These are phyloP conservation scores for Heliamphora exappendiculata DNA, from an alignment of 148 eudicot species.

Conservation along the genomic window DNA sequence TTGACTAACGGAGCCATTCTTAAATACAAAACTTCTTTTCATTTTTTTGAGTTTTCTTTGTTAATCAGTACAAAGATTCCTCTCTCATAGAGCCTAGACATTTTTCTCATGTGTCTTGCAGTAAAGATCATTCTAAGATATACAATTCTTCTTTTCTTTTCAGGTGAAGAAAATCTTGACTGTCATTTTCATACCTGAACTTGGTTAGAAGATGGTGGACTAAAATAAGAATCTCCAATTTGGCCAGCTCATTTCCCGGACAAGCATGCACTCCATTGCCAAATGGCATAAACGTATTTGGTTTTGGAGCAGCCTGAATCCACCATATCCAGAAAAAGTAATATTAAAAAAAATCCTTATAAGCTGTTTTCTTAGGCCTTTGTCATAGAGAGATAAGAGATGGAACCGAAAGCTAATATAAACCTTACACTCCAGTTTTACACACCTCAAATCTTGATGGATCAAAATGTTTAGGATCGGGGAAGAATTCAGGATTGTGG, in stretches of 20 bases:
- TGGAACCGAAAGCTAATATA: too few species aligned
- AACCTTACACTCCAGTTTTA: neutral
- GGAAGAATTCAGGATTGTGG: slow-evolving; percentile 65
- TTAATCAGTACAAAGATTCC: neutral
- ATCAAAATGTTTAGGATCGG: slow-evolving; percentile 58
- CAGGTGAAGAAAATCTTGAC: neutral
- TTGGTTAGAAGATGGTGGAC: slow-evolving; percentile 71
- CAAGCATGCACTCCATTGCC: slow-evolving; percentile 88
- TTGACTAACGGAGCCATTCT: neutral
- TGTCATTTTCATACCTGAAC: slow-evolving; percentile 47
- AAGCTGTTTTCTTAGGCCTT: neutral
- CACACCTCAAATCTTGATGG: slow-evolving; percentile 82
- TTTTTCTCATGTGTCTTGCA: neutral
- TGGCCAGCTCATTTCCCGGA: slow-evolving; percentile 91
- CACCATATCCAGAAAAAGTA: slow-evolving; percentile 8
- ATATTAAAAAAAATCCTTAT: neutral
- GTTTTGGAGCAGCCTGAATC: slow-evolving; percentile 57
- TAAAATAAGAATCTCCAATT: slow-evolving; percentile 64
- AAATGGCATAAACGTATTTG: slow-evolving; percentile 83
- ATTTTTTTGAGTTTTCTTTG: neutral
- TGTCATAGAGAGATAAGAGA: too few species aligned
- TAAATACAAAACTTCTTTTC: neutral
- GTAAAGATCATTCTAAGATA: neutral
- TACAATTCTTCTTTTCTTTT: neutral
- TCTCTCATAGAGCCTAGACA: neutral